These are phyloP conservation scores for Sergeia podlipaevii DNA, from an alignment of 208 protist genomes.

Conservation along the genomic window DNA sequence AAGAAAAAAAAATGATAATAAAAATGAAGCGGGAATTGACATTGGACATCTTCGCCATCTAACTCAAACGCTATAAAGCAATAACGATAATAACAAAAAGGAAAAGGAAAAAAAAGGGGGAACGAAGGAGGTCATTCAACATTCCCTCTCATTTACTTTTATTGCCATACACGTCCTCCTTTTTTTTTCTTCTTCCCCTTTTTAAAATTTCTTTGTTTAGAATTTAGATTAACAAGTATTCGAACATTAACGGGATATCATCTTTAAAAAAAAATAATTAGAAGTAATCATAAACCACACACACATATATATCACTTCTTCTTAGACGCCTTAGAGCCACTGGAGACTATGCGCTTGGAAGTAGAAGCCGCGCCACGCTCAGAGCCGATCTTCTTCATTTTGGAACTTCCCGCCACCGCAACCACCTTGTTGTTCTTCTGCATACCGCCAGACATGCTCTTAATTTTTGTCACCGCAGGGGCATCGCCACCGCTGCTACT, in stretches of 20 bases:
- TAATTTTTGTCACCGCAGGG: conserved; percentile 13
- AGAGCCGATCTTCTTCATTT: conserved; percentile 40
- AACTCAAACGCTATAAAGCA: neutral
- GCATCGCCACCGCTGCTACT: neutral
- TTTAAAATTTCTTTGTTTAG: neutral
- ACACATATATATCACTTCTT: conserved; percentile 26
- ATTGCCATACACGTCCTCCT: neutral
- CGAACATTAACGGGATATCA: neutral
- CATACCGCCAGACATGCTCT: conserved; percentile 19
- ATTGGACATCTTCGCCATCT: conserved; percentile 7
- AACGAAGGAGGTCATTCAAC: too few species aligned
- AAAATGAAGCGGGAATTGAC: conserved; percentile 1
- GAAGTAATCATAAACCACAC: conserved; percentile 5
- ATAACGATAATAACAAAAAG: neutral
- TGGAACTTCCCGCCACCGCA: conserved; percentile 14
- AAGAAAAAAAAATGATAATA: conserved; percentile 1
- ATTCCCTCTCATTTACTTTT: neutral
- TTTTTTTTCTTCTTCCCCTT: conserved; percentile 3
- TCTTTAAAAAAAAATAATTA: conserved; percentile 4
- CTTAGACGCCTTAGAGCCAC: conserved; percentile 21
- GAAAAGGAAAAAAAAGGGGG: conserved; percentile 9
- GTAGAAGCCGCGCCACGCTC: conserved; percentile 6
- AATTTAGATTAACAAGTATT: neutral
- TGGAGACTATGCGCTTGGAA: conserved; percentile 29
- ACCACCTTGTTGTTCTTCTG: conserved; percentile 18